phyloP scores from a whole-genome alignment of 495 filamentous ascomycete species.

The Penicillium subrubescens region DNA sequence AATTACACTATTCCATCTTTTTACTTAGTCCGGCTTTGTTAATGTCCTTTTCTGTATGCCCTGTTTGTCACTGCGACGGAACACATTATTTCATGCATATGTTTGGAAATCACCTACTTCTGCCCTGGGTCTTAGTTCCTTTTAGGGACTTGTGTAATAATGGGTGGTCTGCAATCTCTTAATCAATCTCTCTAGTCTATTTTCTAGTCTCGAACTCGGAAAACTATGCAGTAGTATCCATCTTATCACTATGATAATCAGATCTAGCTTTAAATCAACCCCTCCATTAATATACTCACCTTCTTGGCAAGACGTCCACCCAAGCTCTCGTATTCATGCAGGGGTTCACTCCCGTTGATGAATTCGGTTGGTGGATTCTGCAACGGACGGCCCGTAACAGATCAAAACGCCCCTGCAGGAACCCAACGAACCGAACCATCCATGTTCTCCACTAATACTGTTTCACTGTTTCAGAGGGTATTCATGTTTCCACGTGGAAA shows the following conservation, averaged over 20 bases:
- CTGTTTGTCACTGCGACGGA: slow-evolving; percentile 3
- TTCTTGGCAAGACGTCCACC: neutral
- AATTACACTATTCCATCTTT: neutral
- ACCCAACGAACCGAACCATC: neutral
- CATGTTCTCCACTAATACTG: neutral
- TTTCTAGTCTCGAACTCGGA: neutral
- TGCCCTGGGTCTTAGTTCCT: neutral
- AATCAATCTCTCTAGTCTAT: neutral
- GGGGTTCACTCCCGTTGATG: neutral
- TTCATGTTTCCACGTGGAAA: slow-evolving; percentile 4
- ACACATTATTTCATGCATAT: slow-evolving; percentile 10
- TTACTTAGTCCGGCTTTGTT: neutral
- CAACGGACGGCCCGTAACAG: neutral
- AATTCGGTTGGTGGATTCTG: neutral
- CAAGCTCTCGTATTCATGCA: slow-evolving; percentile 9
- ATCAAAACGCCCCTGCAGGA: slow-evolving; percentile 4
- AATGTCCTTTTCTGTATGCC: neutral
- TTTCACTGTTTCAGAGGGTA: neutral
- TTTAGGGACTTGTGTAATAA: neutral
- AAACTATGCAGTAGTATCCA: neutral
- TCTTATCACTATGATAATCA: too few species aligned
- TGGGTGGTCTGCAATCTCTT: slow-evolving; percentile 6
- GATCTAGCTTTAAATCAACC: neutral
- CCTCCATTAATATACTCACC: neutral
- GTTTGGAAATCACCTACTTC: slow-evolving; percentile 12